phyloP scores from a whole-genome alignment of 2,329 filamentous ascomycete genomes.

The Akanthomyces lecanii region DNA sequence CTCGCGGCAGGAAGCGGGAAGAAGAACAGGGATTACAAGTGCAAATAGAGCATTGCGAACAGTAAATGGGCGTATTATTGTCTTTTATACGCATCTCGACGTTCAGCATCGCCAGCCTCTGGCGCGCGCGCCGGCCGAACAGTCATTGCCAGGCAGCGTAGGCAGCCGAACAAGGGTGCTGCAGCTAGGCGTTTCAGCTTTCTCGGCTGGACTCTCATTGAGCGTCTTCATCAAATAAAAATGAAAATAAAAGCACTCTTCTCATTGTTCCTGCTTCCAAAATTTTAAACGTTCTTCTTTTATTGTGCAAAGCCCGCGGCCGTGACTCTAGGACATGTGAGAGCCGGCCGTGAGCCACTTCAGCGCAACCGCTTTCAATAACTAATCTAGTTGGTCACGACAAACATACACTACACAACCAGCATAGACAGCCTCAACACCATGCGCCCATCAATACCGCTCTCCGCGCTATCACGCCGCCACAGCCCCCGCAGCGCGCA shows the following conservation, averaged over 20 bases:
- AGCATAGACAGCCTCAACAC: not conserved
- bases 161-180: slow-evolving; percentile 42
- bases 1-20: too few relatives aligned
- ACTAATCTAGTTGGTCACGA: not conserved
- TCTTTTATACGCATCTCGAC: not conserved
- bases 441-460: not conserved
- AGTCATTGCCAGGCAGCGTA: not conserved
- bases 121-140: not conserved
- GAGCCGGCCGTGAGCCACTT: not conserved
- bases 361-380: not conserved
- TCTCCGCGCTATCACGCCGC: not conserved
- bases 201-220: too few relatives aligned
- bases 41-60: not conserved
- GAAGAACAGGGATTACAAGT: not conserved
- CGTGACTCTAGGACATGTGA: not conserved
- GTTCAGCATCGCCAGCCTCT: not conserved
- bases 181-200: slow-evolving; percentile 62
- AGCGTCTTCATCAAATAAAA: too few relatives aligned
- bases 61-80: not conserved
- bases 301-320: not conserved
- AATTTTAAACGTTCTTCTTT: not conserved
- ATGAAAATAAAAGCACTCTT: too few relatives aligned
- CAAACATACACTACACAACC: not conserved
- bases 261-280: not conserved
- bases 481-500: not conserved